Percentiles rank a stretch among this genome's conserved stretches.
Conservation (phyloP, 768 basidiomycete genomes). For the Boletus insuetus region DNA sequence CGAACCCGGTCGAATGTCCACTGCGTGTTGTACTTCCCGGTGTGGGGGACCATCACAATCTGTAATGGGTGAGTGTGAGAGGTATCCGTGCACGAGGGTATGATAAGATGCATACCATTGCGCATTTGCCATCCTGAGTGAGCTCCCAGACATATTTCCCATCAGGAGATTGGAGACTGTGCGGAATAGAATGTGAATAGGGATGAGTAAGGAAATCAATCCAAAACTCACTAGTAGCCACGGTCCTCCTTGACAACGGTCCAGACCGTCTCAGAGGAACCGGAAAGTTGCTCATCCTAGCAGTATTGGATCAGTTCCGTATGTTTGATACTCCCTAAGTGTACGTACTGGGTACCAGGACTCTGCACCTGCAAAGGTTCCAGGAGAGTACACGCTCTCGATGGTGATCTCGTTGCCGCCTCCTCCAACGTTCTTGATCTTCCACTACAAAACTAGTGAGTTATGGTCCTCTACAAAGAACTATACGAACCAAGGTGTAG, state of each 20-base stretch:
- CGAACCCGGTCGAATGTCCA: neutral
- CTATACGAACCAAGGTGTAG: neutral
- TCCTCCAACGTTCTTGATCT: neutral
- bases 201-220: too few relatives aligned
- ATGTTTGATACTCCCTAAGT: too few relatives aligned
- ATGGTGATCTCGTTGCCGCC: neutral
- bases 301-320: too few relatives aligned
- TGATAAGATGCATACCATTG: neutral
- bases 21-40: neutral
- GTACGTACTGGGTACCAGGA: neutral
- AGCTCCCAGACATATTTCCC: neutral
- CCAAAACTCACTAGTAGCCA: neutral
- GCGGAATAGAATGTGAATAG: neutral
- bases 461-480: neutral
- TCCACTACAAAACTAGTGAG: neutral
- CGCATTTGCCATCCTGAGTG: neutral
- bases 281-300: too few relatives aligned
- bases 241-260: neutral
- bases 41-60: neutral
- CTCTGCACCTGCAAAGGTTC: neutral
- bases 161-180: neutral
- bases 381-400: neutral
- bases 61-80: neutral
- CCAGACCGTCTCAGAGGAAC: neutral
- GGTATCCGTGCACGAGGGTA: too few relatives aligned